Base-by-base conservation (phyloP, 2,329 filamentous ascomycete genomes). In the Exutisphaerella laricina region DNA sequence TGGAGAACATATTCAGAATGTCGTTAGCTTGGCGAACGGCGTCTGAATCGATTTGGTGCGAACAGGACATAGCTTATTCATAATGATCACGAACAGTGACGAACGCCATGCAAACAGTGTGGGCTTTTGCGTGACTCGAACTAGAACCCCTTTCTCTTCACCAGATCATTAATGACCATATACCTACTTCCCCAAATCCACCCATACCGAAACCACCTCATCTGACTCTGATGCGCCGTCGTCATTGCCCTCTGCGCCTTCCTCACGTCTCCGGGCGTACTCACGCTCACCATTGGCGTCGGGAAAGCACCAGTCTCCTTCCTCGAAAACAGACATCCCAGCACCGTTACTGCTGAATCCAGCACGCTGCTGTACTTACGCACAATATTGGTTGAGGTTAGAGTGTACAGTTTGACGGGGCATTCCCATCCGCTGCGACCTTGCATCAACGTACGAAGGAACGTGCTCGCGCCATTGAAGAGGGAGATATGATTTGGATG, bases 121-220 rank as follows among this genome's bases (percentile, higher is more conserved):
- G n/a, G n/a, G n/a, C n/a, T n/a, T n/a, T 25, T 23, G 26, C 34
- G 22, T 17, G 23, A 33, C 12, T 36, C n/a, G 8, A 3, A 16
- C 20, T 38, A 57, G 13, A 49, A 46, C 3, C 54, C 51, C 40
- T 73, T 75, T 63, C 78, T 79, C 58, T 73, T 72, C 59, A 72
- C 76, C 66, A 98, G 62, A 63, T 97, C 89, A 66, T 98, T 98
- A 22, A 97, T 77, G 44, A 88, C 77, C 92, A 98, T 97, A 68
- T 97, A 98, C 48, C 92, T 75, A 58, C 88, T 92, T 44, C 95
- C 63, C 0, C 79, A 75, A 60, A 98, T 95, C 88, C 89, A 98
- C 2, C 88, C 87, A 78, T 88, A 97, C 5, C 92, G 79, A 62
- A 97, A 98, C 92, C 92, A 98, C 26, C 86, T 79, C 92, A 98